A percentile compares a stretch with the other conserved stretches of the same genome.
Evolutionary conservation across 371 early-diverging fungal genomes (phyloP).

Genomic region (Syncephalastrum sp.): DNA sequence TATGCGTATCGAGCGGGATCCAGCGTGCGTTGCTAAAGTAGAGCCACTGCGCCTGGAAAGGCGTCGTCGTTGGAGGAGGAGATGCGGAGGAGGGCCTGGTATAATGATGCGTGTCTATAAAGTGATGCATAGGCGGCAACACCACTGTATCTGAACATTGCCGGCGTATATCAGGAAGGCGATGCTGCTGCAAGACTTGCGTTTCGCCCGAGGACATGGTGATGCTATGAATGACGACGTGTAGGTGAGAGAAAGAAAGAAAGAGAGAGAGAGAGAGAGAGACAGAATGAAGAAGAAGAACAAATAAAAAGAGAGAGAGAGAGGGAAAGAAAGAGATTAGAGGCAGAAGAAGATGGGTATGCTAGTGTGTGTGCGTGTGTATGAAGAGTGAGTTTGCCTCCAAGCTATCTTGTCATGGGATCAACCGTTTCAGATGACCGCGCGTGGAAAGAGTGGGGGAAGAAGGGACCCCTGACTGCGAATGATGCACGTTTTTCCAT

Average conservation of each 20-base stretch:
- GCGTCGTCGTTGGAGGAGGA: neutral
- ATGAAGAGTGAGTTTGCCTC: too few species aligned
- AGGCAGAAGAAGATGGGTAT: too few species aligned
- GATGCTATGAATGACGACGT: neutral
- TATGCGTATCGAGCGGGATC: slow-evolving; percentile 23
- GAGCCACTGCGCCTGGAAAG: slow-evolving; percentile 26
- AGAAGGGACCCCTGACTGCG: slow-evolving; percentile 9
- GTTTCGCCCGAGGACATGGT: neutral
- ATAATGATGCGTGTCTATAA: neutral
- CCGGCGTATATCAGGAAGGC: too few species aligned
- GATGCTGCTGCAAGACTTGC: neutral
- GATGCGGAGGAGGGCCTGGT: neutral
- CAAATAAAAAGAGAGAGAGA: neutral
- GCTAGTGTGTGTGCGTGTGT: neutral
- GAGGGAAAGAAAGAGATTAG: neutral
- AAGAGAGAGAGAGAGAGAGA: neutral
- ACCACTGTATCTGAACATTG: too few species aligned
- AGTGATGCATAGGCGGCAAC: too few species aligned
- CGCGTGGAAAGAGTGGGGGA: slow-evolving; percentile 5
- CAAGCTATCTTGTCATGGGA: slow-evolving; percentile 8
- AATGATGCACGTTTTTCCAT: slow-evolving; percentile 5
- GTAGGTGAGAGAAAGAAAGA: neutral
- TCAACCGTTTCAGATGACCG: slow-evolving; percentile 14
- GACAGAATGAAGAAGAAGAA: neutral
- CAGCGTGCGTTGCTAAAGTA: slow-evolving; percentile 24